Conservation (phyloP, 1,284 basidiomycete genomes). For the Fomes fomentarius region DNA sequence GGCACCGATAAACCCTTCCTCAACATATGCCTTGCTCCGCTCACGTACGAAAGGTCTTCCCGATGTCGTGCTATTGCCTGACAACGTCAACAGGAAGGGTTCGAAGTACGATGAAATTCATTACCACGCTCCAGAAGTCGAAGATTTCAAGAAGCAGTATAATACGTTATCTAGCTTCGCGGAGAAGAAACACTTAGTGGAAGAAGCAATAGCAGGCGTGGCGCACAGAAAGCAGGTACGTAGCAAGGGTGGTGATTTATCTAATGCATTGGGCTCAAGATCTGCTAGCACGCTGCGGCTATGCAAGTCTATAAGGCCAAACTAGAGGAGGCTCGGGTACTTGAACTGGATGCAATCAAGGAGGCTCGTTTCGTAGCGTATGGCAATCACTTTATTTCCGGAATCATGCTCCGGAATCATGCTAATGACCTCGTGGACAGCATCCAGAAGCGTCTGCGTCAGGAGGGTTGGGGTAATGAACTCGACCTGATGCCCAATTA, state of each 20-base stretch:
- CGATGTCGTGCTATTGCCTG: too few species aligned
- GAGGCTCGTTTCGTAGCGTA: not conserved
- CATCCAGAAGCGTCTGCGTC: not conserved
- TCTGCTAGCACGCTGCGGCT: not conserved
- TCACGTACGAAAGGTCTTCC: too few species aligned
- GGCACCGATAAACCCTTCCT: too few species aligned
- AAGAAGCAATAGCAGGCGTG: not conserved
- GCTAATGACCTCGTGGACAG: not conserved
- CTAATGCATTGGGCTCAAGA: not conserved
- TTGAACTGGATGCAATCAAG: not conserved
- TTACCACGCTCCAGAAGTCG: not conserved
- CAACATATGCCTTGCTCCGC: too few species aligned
- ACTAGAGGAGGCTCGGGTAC: not conserved
- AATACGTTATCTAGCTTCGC: not conserved
- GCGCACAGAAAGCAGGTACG: not conserved
- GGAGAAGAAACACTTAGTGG: not conserved
- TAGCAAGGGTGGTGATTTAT: not conserved
- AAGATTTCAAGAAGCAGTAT: not conserved
- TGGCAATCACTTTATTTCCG: not conserved
- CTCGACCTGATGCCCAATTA: not conserved
- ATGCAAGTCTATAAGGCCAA: not conserved
- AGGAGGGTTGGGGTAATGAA: conserved; percentile 2
- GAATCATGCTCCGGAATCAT: not conserved
- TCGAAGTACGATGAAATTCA: not conserved
- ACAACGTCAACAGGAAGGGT: too few species aligned